Percentiles rank a stretch among this genome's conserved stretches.
phyloP scores from a whole-genome alignment of 2,329 filamentous ascomycete species.

The Pseudocercospora fuligena region DNA sequence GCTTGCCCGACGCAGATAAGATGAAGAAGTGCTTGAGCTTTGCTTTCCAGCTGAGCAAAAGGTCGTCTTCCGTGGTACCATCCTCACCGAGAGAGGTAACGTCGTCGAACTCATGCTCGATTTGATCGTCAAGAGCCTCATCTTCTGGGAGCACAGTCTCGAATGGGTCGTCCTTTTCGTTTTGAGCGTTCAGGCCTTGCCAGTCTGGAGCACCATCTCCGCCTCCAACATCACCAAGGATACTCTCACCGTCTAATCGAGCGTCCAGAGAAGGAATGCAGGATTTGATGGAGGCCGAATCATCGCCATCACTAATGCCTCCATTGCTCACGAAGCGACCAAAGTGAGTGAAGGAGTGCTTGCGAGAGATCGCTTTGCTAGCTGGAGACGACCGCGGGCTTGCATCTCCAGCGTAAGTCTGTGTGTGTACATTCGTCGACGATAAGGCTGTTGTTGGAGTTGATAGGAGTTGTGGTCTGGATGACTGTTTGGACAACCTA shows the following conservation, averaged over 20 bases:
- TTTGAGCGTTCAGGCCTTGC: conserved; percentile 68
- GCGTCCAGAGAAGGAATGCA: conserved; percentile 66
- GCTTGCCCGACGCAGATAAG: conserved; percentile 92
- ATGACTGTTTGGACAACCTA: conserved; percentile 42
- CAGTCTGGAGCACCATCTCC: conserved; percentile 70
- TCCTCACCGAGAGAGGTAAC: conserved; percentile 65
- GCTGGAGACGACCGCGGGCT: conserved; percentile 34
- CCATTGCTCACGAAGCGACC: conserved; percentile 51
- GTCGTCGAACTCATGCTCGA: conserved; percentile 77
- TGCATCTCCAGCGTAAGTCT: conserved; percentile 67
- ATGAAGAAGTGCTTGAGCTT: conserved; percentile 98
- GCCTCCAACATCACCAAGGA: conserved; percentile 74
- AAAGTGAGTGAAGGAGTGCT: conserved; percentile 45
- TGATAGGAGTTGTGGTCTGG: conserved; percentile 54
- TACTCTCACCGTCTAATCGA: conserved; percentile 76
- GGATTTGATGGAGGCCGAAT: conserved; percentile 69
- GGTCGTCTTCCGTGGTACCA: conserved; percentile 58
- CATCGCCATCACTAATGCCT: conserved; percentile 62
- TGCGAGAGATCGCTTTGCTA: conserved; percentile 44
- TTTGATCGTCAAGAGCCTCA: conserved; percentile 63
- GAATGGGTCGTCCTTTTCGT: conserved; percentile 62
- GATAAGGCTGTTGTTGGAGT: conserved; percentile 85
- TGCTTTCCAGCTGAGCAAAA: conserved; percentile 79
- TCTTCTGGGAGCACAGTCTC: conserved; percentile 57
- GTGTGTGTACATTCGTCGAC: conserved; percentile 76